Evolutionary conservation across 345 rosid species (phyloP).

Genomic region (Bruguiera parviflora): DNA sequence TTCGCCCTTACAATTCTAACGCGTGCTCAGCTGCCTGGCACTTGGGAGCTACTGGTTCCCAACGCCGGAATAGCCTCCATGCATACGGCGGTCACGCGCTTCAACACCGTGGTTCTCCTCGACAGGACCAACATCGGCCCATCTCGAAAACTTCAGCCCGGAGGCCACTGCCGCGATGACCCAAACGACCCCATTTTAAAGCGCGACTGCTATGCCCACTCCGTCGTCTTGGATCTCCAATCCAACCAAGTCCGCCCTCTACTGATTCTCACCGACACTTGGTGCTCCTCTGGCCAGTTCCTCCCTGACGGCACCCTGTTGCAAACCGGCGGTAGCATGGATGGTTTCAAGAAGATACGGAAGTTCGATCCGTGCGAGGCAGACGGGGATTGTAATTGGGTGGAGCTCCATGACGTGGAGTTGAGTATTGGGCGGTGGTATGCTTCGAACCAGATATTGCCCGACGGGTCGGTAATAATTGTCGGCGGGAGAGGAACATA

Average conservation of each 20-base stretch:
- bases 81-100: slow-evolving; percentile 95
- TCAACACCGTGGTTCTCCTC: slow-evolving; percentile 84
- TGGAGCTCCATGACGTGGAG: slow-evolving; percentile 23
- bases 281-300: slow-evolving; percentile 36
- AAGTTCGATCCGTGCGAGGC: slow-evolving; percentile 24
- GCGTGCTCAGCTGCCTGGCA: slow-evolving; percentile 64
- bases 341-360: slow-evolving; percentile 27
- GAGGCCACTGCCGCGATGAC: slow-evolving; percentile 58
- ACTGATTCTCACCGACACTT: slow-evolving; percentile 30
- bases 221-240: slow-evolving; percentile 19
- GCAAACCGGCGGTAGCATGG: slow-evolving; percentile 28
- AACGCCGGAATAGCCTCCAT: slow-evolving; percentile 87
- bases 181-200: slow-evolving; percentile 45
- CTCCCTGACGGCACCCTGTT: slow-evolving; percentile 27
- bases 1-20: not conserved
- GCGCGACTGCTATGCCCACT: slow-evolving; percentile 73
- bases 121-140: slow-evolving; percentile 93
- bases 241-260: slow-evolving; percentile 22
- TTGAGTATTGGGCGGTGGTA: slow-evolving; percentile 61
- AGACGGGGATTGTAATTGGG: slow-evolving; percentile 23
- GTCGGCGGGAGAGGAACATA: slow-evolving; percentile 69
- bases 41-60: slow-evolving; percentile 68
- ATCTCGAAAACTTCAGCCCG: slow-evolving; percentile 46
- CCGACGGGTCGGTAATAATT: slow-evolving; percentile 67
- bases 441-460: slow-evolving; percentile 66